Conservation (phyloP, 805 yeast species). For the Saturnispora ahearnii region DNA sequence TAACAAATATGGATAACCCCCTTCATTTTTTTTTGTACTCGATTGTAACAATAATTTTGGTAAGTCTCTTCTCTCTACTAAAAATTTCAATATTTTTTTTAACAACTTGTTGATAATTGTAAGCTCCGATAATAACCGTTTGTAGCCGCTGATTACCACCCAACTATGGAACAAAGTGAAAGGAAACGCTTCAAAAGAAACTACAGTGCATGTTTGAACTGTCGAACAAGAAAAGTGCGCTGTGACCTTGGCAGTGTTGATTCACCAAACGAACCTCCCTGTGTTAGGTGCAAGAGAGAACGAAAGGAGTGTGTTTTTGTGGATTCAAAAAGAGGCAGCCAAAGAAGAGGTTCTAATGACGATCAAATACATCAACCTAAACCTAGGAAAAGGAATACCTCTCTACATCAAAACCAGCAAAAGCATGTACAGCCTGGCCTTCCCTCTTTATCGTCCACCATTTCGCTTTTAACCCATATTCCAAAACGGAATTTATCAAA, state of each 20-base stretch:
- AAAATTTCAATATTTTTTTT: too few relatives aligned
- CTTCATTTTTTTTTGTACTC: neutral
- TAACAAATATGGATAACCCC: too few relatives aligned
- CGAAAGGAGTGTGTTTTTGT: slow-evolving; percentile 63
- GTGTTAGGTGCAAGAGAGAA: slow-evolving; percentile 78
- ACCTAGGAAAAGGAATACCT: neutral
- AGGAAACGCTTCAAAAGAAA: slow-evolving; percentile 42
- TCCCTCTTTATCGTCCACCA: neutral
- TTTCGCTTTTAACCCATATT: neutral
- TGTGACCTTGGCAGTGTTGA: slow-evolving; percentile 79
- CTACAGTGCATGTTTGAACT: slow-evolving; percentile 78
- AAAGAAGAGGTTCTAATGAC: slow-evolving; percentile 9
- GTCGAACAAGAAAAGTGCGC: slow-evolving; percentile 74
- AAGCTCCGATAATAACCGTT: neutral
- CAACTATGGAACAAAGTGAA: slow-evolving; percentile 1
- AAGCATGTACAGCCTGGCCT: neutral
- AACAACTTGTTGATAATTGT: too few relatives aligned
- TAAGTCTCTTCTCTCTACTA: neutral
- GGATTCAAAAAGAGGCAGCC: slow-evolving; percentile 48
- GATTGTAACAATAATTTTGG: neutral
- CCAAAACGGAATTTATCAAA: neutral
- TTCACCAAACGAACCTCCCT: slow-evolving; percentile 69
- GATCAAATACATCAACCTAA: slow-evolving; percentile 11
- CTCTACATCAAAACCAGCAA: neutral
- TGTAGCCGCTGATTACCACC: neutral